These are phyloP conservation scores for Cylindrodendrum hubeiense DNA, from an alignment of 2,329 filamentous ascomycete genomes.

Conservation along the genomic window DNA sequence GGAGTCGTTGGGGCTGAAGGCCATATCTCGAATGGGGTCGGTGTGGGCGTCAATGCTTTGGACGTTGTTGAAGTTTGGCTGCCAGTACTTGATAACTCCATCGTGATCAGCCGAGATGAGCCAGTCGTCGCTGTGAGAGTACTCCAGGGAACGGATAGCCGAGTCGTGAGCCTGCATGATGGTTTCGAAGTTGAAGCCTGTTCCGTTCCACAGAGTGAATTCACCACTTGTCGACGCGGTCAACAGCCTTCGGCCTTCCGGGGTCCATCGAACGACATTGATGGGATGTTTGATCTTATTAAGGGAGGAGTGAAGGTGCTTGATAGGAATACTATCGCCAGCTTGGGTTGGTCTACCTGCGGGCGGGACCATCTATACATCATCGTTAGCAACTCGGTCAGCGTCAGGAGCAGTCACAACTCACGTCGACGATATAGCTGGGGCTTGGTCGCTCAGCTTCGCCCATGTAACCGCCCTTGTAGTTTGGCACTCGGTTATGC, in stretches of 20 bases:
- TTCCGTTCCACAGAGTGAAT: conserved; percentile 99
- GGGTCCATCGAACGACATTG: conserved; percentile 97
- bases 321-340: conserved; percentile 91
- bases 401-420: conserved; percentile 45
- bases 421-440: conserved; percentile 90
- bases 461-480: conserved; percentile 76
- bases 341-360: conserved; percentile 79
- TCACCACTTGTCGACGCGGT: conserved; percentile 97
- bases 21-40: conserved; percentile 90
- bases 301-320: conserved; percentile 95
- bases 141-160: conserved; percentile 84
- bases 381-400: conserved; percentile 34
- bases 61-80: conserved; percentile 99
- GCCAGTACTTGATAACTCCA: conserved; percentile 97
- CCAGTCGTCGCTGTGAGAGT: conserved; percentile 98
- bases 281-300: conserved; percentile 99
- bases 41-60: conserved; percentile 92
- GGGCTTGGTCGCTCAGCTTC: conserved; percentile 87
- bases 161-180: conserved; percentile 98
- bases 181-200: conserved; percentile 98
- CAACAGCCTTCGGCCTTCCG: conserved; percentile 89
- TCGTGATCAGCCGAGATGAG: conserved; percentile 95
- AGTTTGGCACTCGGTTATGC: conserved; percentile 78
- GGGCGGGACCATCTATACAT: conserved; percentile 83
- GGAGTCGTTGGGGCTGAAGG: conserved; percentile 92